Evolutionary conservation across 192 early-diverging fungal species (phyloP), one percentile per base, ranked within the genome.

Genomic region (Dissophora ornata): DNA sequence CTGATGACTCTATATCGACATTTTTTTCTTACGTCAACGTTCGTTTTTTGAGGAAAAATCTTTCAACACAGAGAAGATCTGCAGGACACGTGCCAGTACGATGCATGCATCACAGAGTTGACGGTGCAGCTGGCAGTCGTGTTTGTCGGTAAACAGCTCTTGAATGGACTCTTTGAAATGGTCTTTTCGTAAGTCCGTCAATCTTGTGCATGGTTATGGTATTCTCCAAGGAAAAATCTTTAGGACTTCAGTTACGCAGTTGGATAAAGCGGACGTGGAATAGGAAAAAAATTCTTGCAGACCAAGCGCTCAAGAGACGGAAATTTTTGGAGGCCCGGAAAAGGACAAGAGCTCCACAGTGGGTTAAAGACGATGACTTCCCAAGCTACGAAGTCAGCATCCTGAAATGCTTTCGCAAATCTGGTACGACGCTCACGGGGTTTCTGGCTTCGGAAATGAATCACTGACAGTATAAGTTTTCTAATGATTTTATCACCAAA

Each of bases 41-140:
- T 33, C 1, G 5, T 10, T 55, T 18, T 13, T 32, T 10, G 62
- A 22, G 47, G 55, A n/a, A 51, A 54, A 28, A 12, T 73, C 18
- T 58, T 73, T n/a, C 24, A 16, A n/a, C 12, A 57, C 29, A 48
- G 45, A 11, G 46, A 34, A 1, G 69, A 63, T 32, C 40, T 73
- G 24, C 46, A 51, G 48, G 70, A 74, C 32, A 28, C 42, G 16
- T 80, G 81, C 57, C 46, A 59, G 28, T 63, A 67, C 22, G 64
- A 71, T 22, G 52, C 75, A 15, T 91, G 87, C 59, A 82, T 89
- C 60, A 62, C 78, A 6, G 84, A 87, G 49, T 64, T 91, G 45
- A 86, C 83, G 1, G 77, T 89, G 22, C 85, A 87, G 50, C 55
- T 91, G 45, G 82, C 84, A 9, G 81, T 90, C 49, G 84, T 87